Evolutionary conservation across 208 protist species (phyloP), one percentile per base, ranked within the genome.

Genomic region (Willaertia magna): DNA sequence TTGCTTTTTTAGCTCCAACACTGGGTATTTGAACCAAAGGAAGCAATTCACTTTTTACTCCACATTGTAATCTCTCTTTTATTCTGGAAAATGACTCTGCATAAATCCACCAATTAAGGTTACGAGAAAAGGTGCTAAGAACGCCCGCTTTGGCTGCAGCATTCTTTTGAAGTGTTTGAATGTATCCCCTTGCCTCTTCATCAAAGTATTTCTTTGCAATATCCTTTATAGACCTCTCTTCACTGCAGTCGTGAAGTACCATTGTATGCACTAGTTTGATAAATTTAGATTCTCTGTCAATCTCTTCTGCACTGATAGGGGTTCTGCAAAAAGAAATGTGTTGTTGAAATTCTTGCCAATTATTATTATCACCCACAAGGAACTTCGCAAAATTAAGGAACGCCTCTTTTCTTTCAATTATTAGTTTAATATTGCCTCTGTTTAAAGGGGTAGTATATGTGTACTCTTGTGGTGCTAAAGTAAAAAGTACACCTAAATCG

Each of bases 21-120:
- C 59, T 74, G 0, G 89, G 89, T 48, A 97, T 93, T 88, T 96
- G 92, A 89, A 95, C 94, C 40, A 97, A 88, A 67, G 94, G 94
- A 85, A 97, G 88, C 0, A 67, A 26, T 9, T 67, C 55, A 12
- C 34, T 16, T 34, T 6, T 18, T 1, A 67, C 55, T 67, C 55
- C 55, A 67, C 22, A 67, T 4, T 34, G 7, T 6, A 67, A 9
- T n/a, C 18, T 22, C 34, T 67, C 55, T n/a, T 67, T 67, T 12
- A 67, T 34, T 67, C 22, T 30, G 26, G 6, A 7, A 30, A 67
- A 67, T 34, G 55, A 22, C 1, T 67, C 55, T 12, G 84, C 76
- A 3, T 87, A 87, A n/a, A n/a, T n/a, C n/a, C n/a, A n/a, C n/a
- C n/a, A n/a, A n/a, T n/a, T n/a, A n/a, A n/a, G n/a, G n/a, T n/a